Base-by-base conservation (phyloP, 805 yeast genomes). In the Nakazawaea ishiwadae region DNA sequence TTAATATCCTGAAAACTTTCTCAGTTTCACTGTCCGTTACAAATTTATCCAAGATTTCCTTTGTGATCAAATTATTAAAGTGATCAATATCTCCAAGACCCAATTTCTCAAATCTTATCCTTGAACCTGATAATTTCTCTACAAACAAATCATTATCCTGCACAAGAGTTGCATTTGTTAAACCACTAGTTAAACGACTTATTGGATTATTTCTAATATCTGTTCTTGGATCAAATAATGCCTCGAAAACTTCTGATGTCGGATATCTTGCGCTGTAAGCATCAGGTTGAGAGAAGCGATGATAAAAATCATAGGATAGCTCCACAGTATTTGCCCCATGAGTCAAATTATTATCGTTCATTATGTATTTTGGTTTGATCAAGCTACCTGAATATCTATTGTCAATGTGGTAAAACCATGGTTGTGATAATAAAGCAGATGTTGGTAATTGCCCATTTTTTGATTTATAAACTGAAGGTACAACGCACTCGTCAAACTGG, bases 41-140 rank as follows among this genome's bases (percentile, higher is more conserved):
- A n/a, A 7, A 28, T 16, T 35, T 7, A 5, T 5, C 14, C 17
- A 28, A 17, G 4, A 17, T 14, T 20, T 33, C 21, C 4, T 17
- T 12, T 23, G 38, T 35, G 10, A 34, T 15, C 4, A 12, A n/a
- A 15, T 37, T 19, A 21, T 42, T 42, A n/a, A 16, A 2, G 18
- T 12, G 14, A 47, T 79, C 82, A 12, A 75, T 45, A 1, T 53
- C 42, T 0, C 72, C 73, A 1, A 59, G 51, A 6, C 42, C 44
- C 16, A 79, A 45, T 17, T 61, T 58, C 54, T 82, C 88, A 27
- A 80, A 42, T 4, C 57, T 53, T 12, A 78, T 31, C 32, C 79
- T 59, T 4, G 73, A 47, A 2, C 79, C 70, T 8, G 58, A 54
- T 2, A 77, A 47, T 11, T 56, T 52, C 1, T 66, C 67, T 28